Percentiles rank a stretch among this genome's conserved stretches.
phyloP scores from a whole-genome alignment of 306 rosid genomes.

The Castanea mollissima region DNA sequence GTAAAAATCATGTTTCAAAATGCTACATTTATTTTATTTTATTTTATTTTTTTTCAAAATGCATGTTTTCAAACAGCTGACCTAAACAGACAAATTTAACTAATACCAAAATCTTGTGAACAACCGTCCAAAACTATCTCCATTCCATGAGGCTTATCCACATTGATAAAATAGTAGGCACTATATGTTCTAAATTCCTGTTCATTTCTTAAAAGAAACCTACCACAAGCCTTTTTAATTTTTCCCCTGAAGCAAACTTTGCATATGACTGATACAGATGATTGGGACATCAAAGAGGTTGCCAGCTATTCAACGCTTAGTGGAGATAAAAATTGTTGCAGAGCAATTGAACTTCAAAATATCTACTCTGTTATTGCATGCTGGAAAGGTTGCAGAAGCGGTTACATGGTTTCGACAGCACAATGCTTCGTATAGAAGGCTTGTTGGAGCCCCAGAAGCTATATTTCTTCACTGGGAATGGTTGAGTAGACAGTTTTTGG shows the following conservation, averaged over 20 bases:
- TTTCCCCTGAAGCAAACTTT: neutral
- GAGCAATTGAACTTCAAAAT: conserved; percentile 89
- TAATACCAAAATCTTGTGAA: too few relatives aligned
- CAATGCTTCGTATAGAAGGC: conserved; percentile 64
- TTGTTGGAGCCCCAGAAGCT: conserved; percentile 77
- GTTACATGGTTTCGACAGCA: conserved; percentile 84
- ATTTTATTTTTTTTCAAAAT: too few relatives aligned
- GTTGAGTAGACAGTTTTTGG: conserved; percentile 95
- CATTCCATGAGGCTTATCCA: too few relatives aligned
- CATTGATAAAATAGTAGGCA: too few relatives aligned
- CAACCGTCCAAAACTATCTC: too few relatives aligned
- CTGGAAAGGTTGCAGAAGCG: conserved; percentile 88
- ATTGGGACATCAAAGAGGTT: conserved; percentile 76
- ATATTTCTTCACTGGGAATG: conserved; percentile 93
- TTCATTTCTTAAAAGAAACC: neutral
- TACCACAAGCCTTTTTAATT: too few relatives aligned
- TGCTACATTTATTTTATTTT: too few relatives aligned
- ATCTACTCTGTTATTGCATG: conserved; percentile 82
- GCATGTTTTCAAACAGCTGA: too few relatives aligned
- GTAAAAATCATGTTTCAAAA: too few relatives aligned
- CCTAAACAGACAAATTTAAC: too few relatives aligned
- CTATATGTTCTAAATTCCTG: neutral
- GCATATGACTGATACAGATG: conserved; percentile 47
- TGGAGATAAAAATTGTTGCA: conserved; percentile 79
- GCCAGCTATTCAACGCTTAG: conserved; percentile 72